These are phyloP conservation scores for Crucihimalaya himalaica DNA, from an alignment of 345 rosid genomes.

Conservation along the genomic window DNA sequence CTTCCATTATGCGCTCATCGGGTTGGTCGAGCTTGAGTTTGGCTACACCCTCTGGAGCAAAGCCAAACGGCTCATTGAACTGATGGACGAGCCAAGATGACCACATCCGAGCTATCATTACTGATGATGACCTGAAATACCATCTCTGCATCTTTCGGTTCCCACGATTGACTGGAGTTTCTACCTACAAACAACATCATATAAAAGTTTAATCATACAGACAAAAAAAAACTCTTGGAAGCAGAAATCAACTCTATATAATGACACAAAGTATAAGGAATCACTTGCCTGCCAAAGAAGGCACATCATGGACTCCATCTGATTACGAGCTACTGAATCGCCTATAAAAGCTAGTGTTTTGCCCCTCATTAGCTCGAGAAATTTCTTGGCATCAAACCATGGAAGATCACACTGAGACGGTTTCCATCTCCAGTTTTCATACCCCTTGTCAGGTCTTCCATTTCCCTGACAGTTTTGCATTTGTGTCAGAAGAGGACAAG, in stretches of 20 bases:
- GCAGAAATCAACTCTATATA: neutral
- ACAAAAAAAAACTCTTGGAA: neutral
- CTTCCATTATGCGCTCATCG: slow-evolving; percentile 65
- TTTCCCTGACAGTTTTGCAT: slow-evolving; percentile 98
- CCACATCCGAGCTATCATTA: slow-evolving; percentile 85
- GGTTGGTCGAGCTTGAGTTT: slow-evolving; percentile 88
- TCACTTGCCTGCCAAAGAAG: slow-evolving; percentile 95
- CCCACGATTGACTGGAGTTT: slow-evolving; percentile 83
- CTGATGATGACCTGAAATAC: slow-evolving; percentile 66
- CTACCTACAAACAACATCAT: slow-evolving; percentile 55
- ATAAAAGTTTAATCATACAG: neutral
- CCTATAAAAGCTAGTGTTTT: slow-evolving; percentile 92
- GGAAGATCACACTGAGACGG: slow-evolving; percentile 83
- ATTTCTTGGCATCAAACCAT: slow-evolving; percentile 76
- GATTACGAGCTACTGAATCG: slow-evolving; percentile 96
- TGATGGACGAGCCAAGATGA: slow-evolving; percentile 94
- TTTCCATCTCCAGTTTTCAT: slow-evolving; percentile 93
- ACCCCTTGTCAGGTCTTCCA: slow-evolving; percentile 86
- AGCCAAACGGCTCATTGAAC: slow-evolving; percentile 54
- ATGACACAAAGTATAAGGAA: neutral
- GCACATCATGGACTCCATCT: slow-evolving; percentile 95
- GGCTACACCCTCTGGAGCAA: slow-evolving; percentile 71
- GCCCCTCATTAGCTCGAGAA: slow-evolving; percentile 84
- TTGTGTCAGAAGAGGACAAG: slow-evolving; percentile 86
- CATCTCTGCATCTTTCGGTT: slow-evolving; percentile 83